These are phyloP conservation scores for Mollisia scopiformis DNA, from an alignment of 2,329 filamentous ascomycete species.

Conservation along the genomic window DNA sequence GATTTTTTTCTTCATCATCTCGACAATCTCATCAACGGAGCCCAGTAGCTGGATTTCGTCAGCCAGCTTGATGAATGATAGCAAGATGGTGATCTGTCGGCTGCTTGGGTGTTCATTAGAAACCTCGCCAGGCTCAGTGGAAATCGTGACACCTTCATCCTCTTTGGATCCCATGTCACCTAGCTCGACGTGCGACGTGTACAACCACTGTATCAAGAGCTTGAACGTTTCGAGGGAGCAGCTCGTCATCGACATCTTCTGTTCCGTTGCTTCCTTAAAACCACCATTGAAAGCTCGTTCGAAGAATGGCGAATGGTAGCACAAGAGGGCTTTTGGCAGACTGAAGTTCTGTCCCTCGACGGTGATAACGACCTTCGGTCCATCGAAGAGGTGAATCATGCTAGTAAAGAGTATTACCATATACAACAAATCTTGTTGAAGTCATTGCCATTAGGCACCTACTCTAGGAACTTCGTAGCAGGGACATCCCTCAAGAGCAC, in stretches of 20 bases:
- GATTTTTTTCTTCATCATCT: background rate
- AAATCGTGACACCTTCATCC: no score
- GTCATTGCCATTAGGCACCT: no score
- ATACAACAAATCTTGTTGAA: no score
- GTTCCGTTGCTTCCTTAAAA: slow-evolving; percentile 15
- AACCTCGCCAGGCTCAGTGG: no score
- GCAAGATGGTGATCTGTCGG: background rate
- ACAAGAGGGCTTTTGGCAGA: slow-evolving; percentile 18
- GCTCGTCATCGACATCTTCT: background rate
- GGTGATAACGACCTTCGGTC: slow-evolving; percentile 8
- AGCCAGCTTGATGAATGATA: background rate
- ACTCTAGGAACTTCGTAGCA: background rate
- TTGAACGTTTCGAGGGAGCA: background rate
- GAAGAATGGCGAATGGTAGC: slow-evolving; percentile 16
- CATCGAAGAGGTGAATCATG: background rate
- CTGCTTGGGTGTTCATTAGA: no score
- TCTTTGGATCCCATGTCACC: background rate
- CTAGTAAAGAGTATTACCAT: background rate
- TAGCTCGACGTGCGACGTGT: background rate
- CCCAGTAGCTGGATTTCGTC: background rate
- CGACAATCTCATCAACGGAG: background rate
- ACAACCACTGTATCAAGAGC: slow-evolving; percentile 7
- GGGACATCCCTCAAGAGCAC: slow-evolving; percentile 1
- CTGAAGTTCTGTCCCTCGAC: slow-evolving; percentile 7
- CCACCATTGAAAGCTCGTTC: slow-evolving; percentile 20